phyloP scores from a whole-genome alignment of 192 early-diverging fungal genomes.

The Gryganskiella cystojenkinii region DNA sequence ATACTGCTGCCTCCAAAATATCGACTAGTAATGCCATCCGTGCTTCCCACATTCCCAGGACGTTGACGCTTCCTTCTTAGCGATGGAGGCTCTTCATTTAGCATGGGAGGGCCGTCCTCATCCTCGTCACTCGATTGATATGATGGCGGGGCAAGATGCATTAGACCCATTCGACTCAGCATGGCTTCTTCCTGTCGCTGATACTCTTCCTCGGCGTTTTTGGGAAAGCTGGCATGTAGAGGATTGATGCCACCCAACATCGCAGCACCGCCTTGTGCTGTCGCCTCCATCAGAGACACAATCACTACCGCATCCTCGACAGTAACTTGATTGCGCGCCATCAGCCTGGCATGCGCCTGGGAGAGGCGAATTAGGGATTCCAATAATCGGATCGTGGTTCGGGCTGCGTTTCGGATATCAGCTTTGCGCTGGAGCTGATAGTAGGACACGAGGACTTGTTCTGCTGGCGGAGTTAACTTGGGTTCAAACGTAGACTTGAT shows the following conservation, averaged over 20 bases:
- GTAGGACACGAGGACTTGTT: constrained; percentile 73
- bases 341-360: constrained; percentile 72
- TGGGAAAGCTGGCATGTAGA: constrained; percentile 70
- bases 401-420: constrained; percentile 71
- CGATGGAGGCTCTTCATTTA: background rate
- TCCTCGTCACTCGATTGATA: background rate
- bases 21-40: background rate
- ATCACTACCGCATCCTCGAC: constrained; percentile 72
- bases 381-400: constrained; percentile 77
- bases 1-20: background rate
- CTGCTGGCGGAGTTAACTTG: constrained; percentile 65
- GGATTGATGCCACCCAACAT: constrained; percentile 60
- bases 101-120: background rate
- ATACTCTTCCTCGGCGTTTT: constrained; percentile 63
- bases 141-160: constrained; percentile 37
- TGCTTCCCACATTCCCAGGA: background rate
- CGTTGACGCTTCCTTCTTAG: background rate
- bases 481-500: constrained; percentile 69
- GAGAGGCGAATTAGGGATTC: constrained; percentile 72
- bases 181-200: constrained; percentile 53
- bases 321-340: constrained; percentile 67
- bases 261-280: constrained; percentile 66
- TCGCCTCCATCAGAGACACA: constrained; percentile 69
- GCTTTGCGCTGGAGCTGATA: constrained; percentile 77
- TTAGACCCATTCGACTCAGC: constrained; percentile 58